Base-by-base conservation (phyloP, 306 rosid species). In the apple (Malus domestica) region DNA sequence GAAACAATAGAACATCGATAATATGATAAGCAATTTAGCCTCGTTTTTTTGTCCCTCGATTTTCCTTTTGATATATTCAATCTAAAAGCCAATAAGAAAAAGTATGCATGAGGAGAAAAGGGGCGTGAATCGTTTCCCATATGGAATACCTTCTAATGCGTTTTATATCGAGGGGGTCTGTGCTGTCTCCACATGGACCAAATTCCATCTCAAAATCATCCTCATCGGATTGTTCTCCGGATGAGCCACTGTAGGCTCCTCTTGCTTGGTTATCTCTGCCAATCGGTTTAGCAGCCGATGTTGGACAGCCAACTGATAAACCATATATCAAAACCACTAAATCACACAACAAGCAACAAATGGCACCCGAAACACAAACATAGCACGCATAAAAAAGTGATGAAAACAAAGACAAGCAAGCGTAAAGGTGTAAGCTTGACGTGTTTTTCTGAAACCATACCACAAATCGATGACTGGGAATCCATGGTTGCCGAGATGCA, bases 391-490 rank as follows among this genome's bases (percentile, higher is more conserved):
- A 33, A 20, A 27, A 66, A 64, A 19, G 11, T 12, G 23, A 64
- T 8, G 68, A 64, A 15, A 18, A 64, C 45, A 25, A 20, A 40
- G 16, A 68, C 33, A 52, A 60, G 33, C 30, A 71, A 70, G 10
- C 7, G 20, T 49, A 51, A 51, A 51, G 55, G 20, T 16, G 55
- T 18, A 51, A 49, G 55, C 55, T 51, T 51, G 55, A 51, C 20
- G 19, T 51, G 55, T 51, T 51, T 49, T 51, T 5, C 8, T 18
- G 55, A 66, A 65, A 66, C 8, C 82, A 73, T 85, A 83, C 86
- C 93, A 66, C 93, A 86, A 61, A 89, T 81, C 0, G 99, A 90
- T 40, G 99, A 93, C 52, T 85, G 96, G 52, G 96, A 88, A 82
- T 96, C 99, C 49, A 86, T 80, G 52, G 93, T 75, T 49, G 82